Evolutionary conservation across 2,329 filamentous ascomycete genomes (phyloP).

Genomic region (Curvularia hawaiiensis): DNA sequence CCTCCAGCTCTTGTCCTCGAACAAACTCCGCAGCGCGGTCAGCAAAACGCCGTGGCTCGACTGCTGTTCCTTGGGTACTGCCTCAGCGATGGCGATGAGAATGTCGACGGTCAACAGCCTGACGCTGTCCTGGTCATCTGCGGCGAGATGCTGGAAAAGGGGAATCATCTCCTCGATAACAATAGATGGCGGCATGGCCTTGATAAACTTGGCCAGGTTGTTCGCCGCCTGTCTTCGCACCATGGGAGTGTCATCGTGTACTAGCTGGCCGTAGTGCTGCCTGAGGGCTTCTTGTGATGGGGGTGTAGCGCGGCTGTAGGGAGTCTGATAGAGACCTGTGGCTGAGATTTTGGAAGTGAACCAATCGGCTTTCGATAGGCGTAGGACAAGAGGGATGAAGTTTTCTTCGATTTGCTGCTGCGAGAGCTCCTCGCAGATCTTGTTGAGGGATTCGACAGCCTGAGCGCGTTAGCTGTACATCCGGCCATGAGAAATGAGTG

Average conservation of each 20-base stretch:
- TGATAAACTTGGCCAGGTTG: conserved; percentile 96
- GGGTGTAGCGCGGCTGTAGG: conserved; percentile 88
- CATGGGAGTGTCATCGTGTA: conserved; percentile 99
- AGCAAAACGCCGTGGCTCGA: conserved; percentile 92
- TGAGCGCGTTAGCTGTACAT: conserved; percentile 51
- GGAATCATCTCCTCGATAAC: conserved; percentile 99
- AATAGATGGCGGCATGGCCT: conserved; percentile 89
- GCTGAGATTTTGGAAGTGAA: conserved; percentile 99
- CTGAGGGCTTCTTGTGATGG: conserved; percentile 89
- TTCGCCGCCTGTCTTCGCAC: conserved; percentile 95
- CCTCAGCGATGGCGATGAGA: conserved; percentile 93
- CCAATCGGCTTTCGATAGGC: conserved; percentile 99
- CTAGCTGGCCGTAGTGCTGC: conserved; percentile 88
- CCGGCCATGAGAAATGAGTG: neutral
- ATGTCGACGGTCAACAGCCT: conserved; percentile 95
- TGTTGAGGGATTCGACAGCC: conserved; percentile 99
- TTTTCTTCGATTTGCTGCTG: conserved; percentile 93
- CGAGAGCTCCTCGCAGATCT: conserved; percentile 93
- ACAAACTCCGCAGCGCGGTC: conserved; percentile 86
- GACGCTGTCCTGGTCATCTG: conserved; percentile 97
- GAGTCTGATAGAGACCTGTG: conserved; percentile 90
- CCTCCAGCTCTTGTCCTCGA: conserved; percentile 99
- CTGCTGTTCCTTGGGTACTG: conserved; percentile 97
- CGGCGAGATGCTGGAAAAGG: conserved; percentile 94
- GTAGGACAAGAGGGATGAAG: conserved; percentile 93